Base-by-base conservation (phyloP, 148 eudicot genomes). In the Amaranthus palmeri region DNA sequence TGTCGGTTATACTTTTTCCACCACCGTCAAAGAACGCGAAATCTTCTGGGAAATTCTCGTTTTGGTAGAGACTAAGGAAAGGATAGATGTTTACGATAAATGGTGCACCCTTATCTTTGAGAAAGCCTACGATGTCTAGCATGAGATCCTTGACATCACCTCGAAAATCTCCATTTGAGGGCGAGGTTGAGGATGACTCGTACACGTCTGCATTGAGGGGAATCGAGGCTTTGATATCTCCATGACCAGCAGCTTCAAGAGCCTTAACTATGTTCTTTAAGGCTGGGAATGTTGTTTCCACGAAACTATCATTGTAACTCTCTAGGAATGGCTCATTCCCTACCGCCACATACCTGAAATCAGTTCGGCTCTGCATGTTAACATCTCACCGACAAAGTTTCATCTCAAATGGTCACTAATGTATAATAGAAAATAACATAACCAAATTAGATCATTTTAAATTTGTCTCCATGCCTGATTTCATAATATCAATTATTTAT, bases 191-290 rank as follows among this genome's bases (percentile, higher is more conserved):
- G 8, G 80, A 58, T 5, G 92, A 85, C 11, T 81, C 83, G 51
- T 92, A 92, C 4, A 92, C 97, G 65, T 90, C 97, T 7, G 96
- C 90, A 65, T 95, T 95, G 4, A 79, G 87, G n/a, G 99, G 99
- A 48, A 82, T 78, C 25, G 93, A 83, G 36, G 80, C 90, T 69
- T 95, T 95, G 77, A 95, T 78, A 62, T 85, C 69, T 3, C 75
- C 83, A 47, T 76, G 73, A 4, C 93, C 96, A 45, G 82, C 86
- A 12, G 81, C 90, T 54, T 88, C 71, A 6, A 95, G 81, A 4
- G 98, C 98, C 53, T 81, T 83, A 45, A 89, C 96, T 42, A 93
- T 75, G 82, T 95, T 95, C 62, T 86, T 49, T 70, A 95, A 46
- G 1, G 92, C 97, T 1, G 97, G 97, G 47, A 85, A 83, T 15